Evolutionary conservation across 2,329 filamentous ascomycete species (phyloP).

Genomic region (Colletotrichum orchidophilum): DNA sequence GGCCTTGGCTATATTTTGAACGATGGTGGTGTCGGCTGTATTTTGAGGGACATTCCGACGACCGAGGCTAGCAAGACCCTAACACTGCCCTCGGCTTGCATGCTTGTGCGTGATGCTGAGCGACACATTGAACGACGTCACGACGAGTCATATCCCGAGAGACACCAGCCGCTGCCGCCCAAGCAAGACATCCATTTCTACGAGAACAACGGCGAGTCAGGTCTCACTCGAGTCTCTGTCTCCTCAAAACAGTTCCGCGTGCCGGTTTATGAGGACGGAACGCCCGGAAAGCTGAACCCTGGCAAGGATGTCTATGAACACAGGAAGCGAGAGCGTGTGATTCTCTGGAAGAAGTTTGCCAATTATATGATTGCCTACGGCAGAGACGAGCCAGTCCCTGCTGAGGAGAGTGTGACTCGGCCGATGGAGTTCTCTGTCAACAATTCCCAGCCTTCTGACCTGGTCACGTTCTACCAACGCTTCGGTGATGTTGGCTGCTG

Average conservation of each 20-base stretch:
- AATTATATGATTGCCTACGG: slow-evolving; percentile 81
- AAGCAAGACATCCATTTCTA: slow-evolving; percentile 76
- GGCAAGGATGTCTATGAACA: slow-evolving; percentile 74
- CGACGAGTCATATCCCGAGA: slow-evolving; percentile 63
- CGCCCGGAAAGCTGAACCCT: slow-evolving; percentile 67
- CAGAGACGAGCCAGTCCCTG: slow-evolving; percentile 69
- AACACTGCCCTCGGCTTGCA: slow-evolving; percentile 73
- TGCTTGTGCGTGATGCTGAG: slow-evolving; percentile 77
- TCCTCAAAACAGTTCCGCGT: slow-evolving; percentile 70
- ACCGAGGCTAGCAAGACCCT: slow-evolving; percentile 59
- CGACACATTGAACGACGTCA: slow-evolving; percentile 72
- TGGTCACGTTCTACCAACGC: slow-evolving; percentile 84
- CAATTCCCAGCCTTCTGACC: slow-evolving; percentile 55
- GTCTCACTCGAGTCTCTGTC: slow-evolving; percentile 71
- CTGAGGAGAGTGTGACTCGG: slow-evolving; percentile 55
- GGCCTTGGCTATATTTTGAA: slow-evolving; percentile 86
- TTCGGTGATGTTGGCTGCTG: slow-evolving; percentile 84
- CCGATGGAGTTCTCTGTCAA: slow-evolving; percentile 39
- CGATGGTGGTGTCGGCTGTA: slow-evolving; percentile 81
- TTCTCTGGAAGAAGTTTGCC: slow-evolving; percentile 78
- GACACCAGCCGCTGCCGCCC: slow-evolving; percentile 72
- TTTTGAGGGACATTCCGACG: slow-evolving; percentile 65
- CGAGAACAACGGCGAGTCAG: slow-evolving; percentile 73
- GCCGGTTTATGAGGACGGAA: slow-evolving; percentile 63
- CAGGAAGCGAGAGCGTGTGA: slow-evolving; percentile 71